phyloP scores from a whole-genome alignment of 129 eudicot genomes.

The Deinandra increscens region DNA sequence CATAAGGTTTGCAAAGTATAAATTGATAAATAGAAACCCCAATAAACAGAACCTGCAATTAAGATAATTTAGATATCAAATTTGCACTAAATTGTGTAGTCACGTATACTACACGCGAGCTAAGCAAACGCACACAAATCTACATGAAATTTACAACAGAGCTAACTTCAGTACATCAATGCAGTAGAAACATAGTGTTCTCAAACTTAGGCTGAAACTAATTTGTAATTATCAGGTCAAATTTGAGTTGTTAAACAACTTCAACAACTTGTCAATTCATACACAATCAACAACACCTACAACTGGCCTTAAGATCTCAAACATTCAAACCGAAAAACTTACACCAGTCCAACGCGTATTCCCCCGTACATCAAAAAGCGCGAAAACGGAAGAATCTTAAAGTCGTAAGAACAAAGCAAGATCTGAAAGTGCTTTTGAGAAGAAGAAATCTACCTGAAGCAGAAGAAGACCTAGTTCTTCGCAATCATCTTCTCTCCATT shows the following conservation, averaged over 20 bases:
- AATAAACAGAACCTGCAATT: constrained; percentile 2
- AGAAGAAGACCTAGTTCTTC: constrained; percentile 8
- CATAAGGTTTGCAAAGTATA: neutral
- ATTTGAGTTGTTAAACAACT: constrained; percentile 21
- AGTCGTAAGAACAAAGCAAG: constrained; percentile 23
- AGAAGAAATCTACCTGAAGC: constrained; percentile 12
- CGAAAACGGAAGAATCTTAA: constrained; percentile 28
- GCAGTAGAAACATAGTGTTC: constrained; percentile 3
- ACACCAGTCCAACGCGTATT: constrained; percentile 17
- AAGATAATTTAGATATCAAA: constrained; percentile 12
- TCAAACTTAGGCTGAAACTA: constrained; percentile 20
- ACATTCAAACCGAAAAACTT: constrained; percentile 1
- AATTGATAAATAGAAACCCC: neutral
- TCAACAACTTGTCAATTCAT: neutral
- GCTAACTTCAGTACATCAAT: constrained; percentile 19
- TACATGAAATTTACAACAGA: neutral
- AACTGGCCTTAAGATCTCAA: neutral
- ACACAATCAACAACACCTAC: constrained; percentile 13
- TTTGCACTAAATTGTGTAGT: no score
- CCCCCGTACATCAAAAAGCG: constrained; percentile 14
- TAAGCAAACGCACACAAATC: constrained; percentile 22
- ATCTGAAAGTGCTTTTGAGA: constrained; percentile 23
- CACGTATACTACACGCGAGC: neutral
- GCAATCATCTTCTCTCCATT: constrained; percentile 16
- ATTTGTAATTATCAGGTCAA: constrained; percentile 5